phyloP scores from a whole-genome alignment of 176 grass and related monocot genomes.

The Rhipidocladum racemiflorum region DNA sequence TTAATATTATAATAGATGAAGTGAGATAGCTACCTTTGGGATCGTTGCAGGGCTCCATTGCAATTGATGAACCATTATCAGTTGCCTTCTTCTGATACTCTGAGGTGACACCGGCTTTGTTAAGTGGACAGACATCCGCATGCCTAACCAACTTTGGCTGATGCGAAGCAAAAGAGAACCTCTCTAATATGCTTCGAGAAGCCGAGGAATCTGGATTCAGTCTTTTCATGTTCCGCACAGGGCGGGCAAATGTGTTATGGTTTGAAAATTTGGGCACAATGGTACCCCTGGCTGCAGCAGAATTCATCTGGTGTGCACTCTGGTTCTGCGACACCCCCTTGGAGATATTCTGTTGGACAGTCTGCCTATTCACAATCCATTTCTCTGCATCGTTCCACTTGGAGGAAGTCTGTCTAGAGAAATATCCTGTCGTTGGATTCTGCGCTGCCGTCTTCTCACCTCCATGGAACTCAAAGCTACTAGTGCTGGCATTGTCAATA shows the following conservation, averaged over 20 bases:
- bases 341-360: constrained; percentile 29
- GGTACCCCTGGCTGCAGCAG: constrained; percentile 12
- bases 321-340: constrained; percentile 37
- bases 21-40: constrained; percentile 46
- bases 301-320: constrained; percentile 29
- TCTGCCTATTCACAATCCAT: constrained; percentile 89
- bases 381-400: constrained; percentile 99
- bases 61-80: constrained; percentile 29
- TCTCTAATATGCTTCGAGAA: constrained; percentile 55
- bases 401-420: constrained; percentile 65
- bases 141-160: constrained; percentile 44
- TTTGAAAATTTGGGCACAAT: constrained; percentile 37
- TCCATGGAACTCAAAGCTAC: constrained; percentile 84
- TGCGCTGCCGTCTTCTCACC: constrained; percentile 38
- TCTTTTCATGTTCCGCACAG: constrained; percentile 47
- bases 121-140: constrained; percentile 34
- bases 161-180: constrained; percentile 66
- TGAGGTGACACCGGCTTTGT: constrained; percentile 1
- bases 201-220: constrained; percentile 44
- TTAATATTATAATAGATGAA: too few species aligned
- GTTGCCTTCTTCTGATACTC: constrained; percentile 18
- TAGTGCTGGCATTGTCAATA: constrained; percentile 54
- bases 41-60: constrained; percentile 33
- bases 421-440: constrained; percentile 40
- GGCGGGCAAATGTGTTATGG: constrained; percentile 26